Percentiles rank a stretch among this genome's conserved stretches.
Conservation (phyloP, 768 basidiomycete species). For the Lactarius sp. region DNA sequence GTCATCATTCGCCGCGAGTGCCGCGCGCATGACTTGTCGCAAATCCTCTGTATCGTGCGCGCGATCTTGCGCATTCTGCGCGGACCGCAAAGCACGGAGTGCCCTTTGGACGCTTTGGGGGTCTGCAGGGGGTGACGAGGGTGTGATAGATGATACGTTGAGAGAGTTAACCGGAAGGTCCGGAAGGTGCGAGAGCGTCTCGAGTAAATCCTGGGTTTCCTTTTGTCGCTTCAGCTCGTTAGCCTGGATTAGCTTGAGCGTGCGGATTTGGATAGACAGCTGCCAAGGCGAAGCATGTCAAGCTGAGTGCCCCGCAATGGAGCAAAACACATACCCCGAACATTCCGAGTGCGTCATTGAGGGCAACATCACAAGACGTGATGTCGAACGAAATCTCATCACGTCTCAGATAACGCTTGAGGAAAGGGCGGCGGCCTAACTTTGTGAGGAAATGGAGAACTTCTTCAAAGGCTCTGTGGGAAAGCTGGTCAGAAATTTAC, state of each 20-base stretch:
- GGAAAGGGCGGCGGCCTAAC: constrained; percentile 61
- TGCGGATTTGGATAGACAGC: constrained; percentile 50
- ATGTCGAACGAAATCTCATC: constrained; percentile 61
- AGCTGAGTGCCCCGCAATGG: not conserved
- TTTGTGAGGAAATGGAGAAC: constrained; percentile 52
- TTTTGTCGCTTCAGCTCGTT: constrained; percentile 35
- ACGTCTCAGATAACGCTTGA: constrained; percentile 73
- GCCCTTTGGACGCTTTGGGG: constrained; percentile 5
- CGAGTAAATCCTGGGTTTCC: constrained; percentile 37
- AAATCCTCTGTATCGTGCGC: constrained; percentile 52
- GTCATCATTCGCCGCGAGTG: constrained; percentile 55
- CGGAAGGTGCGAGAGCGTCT: constrained; percentile 29
- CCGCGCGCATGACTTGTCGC: constrained; percentile 51
- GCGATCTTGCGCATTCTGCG: constrained; percentile 46
- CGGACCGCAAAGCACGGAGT: constrained; percentile 29
- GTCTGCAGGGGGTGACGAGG: constrained; percentile 25
- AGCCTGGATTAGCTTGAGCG: constrained; percentile 45
- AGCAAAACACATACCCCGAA: constrained; percentile 42
- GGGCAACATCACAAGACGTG: constrained; percentile 43
- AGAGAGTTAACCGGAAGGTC: constrained; percentile 4
- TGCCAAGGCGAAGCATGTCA: constrained; percentile 20
- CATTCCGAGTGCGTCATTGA: constrained; percentile 52
- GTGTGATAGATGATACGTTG: not conserved
- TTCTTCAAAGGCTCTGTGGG: constrained; percentile 37
- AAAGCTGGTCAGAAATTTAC: not conserved